Evolutionary conservation across 1,284 basidiomycete genomes (phyloP), one percentile per base, ranked within the genome.

Genomic region (Psilocybe mexicana): DNA sequence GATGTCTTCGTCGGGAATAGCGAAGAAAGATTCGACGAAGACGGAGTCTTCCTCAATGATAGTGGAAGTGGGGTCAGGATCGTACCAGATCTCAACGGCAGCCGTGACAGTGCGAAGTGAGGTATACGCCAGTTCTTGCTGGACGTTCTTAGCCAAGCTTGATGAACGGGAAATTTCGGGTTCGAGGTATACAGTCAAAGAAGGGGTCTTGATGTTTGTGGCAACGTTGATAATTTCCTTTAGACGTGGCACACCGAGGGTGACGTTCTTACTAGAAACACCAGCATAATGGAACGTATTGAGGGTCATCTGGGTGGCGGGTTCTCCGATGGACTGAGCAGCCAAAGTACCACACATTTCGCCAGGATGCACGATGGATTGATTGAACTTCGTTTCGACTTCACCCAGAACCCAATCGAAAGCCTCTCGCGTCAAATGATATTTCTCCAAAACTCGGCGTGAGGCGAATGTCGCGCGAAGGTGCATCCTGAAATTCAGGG

Each of bases 161-260:
- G 80, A 71, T 42, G 86, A 84, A 12, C 61, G 61, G 42, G 91
- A 87, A 53, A 91, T 84, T 30, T 88, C 84, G 1, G 89, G 83
- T 30, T 88, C 80, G 43, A 98, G 85, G 71, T 95, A 98, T 54
- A 99, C 94, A 11, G 88, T 91, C 18, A 98, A 83, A 0, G 94
- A 96, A 0, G 97, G 97, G 0, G 97, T 99, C 77, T 98, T 98
- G 83, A 99, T 98, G 72, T 99, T 96, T 28, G 90, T 92, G 0
- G 97, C 96, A 52, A 98, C 96, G 72, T 99, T 99, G 80, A 99
- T 99, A 67, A 99, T 98, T 74, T 98, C 96, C 79, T 98, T 98
- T 61, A 98, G 74, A 77, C 96, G 94, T 8, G 96, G 96, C 0
- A 98, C 96, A 89, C 96, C 96, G 61, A 98, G 92, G 0, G 96